phyloP scores from a whole-genome alignment of 306 rosid genomes.

The Vigna hirtella region DNA sequence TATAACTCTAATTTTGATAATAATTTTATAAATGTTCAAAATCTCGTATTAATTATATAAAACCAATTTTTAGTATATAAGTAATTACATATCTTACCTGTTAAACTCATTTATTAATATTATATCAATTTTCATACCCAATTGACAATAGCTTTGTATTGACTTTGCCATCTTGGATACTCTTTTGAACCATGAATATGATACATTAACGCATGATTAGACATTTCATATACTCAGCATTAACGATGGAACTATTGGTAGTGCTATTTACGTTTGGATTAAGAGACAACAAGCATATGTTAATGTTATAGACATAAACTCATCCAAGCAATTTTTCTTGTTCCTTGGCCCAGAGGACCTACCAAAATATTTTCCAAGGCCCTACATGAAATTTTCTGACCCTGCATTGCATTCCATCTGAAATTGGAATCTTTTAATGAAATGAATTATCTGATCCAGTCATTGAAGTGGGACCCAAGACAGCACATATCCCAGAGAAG shows the following conservation, averaged over 20 bases:
- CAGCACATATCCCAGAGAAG: constrained; percentile 18
- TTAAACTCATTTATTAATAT: too few species aligned
- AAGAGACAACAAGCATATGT: neutral
- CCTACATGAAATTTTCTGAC: neutral
- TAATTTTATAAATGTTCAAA: too few species aligned
- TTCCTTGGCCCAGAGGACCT: neutral
- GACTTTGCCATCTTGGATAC: too few species aligned
- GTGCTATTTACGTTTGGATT: neutral
- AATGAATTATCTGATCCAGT: neutral
- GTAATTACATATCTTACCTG: too few species aligned
- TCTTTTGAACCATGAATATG: too few species aligned
- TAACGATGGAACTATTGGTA: neutral
- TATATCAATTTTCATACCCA: too few species aligned
- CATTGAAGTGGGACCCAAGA: constrained; percentile 12
- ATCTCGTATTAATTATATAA: too few species aligned
- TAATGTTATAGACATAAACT: neutral
- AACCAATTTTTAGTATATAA: too few species aligned
- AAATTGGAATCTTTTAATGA: constrained; percentile 13
- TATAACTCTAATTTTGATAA: too few species aligned
- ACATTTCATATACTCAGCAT: neutral
- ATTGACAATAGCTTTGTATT: too few species aligned
- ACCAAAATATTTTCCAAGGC: neutral
- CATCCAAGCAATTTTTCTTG: constrained; percentile 13
- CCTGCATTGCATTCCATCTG: constrained; percentile 9
- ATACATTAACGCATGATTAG: too few species aligned